A percentile compares a stretch with the other conserved stretches of the same genome.
Conservation (phyloP, 352 stramenopile species). For the Hyaloperonospora brassicae region DNA sequence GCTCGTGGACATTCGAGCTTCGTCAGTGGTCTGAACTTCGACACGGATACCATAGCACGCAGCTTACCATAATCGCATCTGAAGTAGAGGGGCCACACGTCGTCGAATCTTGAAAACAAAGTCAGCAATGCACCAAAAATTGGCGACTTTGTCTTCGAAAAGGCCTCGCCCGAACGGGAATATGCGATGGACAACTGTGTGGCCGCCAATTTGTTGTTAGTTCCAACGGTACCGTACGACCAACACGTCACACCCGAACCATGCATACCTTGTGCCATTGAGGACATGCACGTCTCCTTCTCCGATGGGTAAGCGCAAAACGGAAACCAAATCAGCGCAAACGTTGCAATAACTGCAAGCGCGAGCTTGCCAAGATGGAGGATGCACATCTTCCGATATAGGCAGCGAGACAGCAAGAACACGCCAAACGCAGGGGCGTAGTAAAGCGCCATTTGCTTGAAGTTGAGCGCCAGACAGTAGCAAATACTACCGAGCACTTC, state of each 20-base stretch:
- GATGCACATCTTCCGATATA: conserved; percentile 43
- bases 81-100: conserved; percentile 35
- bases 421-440: conserved; percentile 92
- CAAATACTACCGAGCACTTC: conserved; percentile 77
- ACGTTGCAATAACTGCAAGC: conserved; percentile 85
- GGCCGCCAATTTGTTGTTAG: conserved; percentile 1
- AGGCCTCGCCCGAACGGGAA: conserved; percentile 94
- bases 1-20: conserved; percentile 4
- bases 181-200: conserved; percentile 84
- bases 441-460: conserved; percentile 99
- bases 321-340: conserved; percentile 86
- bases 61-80: conserved; percentile 69
- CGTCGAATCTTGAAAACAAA: conserved; percentile 66
- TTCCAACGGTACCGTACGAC: not conserved
- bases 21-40: conserved; percentile 5
- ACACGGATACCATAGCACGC: not conserved
- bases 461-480: conserved; percentile 94
- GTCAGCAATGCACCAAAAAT: conserved; percentile 92
- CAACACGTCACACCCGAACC: not conserved
- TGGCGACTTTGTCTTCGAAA: conserved; percentile 98
- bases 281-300: conserved; percentile 46
- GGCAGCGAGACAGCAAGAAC: conserved; percentile 87
- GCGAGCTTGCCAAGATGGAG: conserved; percentile 65
- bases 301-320: conserved; percentile 64
- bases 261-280: conserved; percentile 51